Evolutionary conservation across 2,329 filamentous ascomycete species (phyloP), one percentile per base, ranked within the genome.

Genomic region (Colletotrichum lupini): DNA sequence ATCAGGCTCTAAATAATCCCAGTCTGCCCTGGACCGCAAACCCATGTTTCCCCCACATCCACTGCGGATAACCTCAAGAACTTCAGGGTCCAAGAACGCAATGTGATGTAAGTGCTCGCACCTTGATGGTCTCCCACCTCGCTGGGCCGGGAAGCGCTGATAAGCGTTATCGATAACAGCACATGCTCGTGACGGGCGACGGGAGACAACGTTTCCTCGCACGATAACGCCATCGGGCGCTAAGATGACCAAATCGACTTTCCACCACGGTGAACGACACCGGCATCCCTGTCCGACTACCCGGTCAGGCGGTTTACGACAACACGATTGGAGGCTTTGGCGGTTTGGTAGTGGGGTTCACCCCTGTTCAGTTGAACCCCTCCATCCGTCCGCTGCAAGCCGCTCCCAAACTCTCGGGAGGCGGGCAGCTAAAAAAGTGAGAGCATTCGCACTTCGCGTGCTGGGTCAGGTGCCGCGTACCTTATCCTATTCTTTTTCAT

Each of bases 191-290:
- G 19, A 49, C 42, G 42, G 16, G 42, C 19, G 19, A n/a, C 42
- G 42, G 14, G 37, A 16, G 32, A 42, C 26, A 58, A 42, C 58
- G 46, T 69, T 58, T 58, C 28, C 11, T 59, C 22, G 14, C 55
- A 46, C 42, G 62, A 72, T 73, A 73, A 73, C 70, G 70, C 70
- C 70, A 73, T 73, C 46, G 46, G 46, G 22, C 60, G 70, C 66
- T 64, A 73, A 65, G 24, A 73, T 73, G 69, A 72, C 24, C 62
- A 71, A 60, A 67, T 67, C 42, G 19, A 16, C 42, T 32, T 46
- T 42, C 26, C 57, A 37, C 42, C 11, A 42, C 12, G 7, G 12
- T 12, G 42, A 6, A 49, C 30, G 16, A 6, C 61, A 37, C 46
- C 7, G 61, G n/a, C 53, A 73, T 49, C 70, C 70, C 67, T 73